These are phyloP conservation scores for Fomitopsis schrenkii DNA, from an alignment of 1,284 basidiomycete genomes.

Conservation along the genomic window DNA sequence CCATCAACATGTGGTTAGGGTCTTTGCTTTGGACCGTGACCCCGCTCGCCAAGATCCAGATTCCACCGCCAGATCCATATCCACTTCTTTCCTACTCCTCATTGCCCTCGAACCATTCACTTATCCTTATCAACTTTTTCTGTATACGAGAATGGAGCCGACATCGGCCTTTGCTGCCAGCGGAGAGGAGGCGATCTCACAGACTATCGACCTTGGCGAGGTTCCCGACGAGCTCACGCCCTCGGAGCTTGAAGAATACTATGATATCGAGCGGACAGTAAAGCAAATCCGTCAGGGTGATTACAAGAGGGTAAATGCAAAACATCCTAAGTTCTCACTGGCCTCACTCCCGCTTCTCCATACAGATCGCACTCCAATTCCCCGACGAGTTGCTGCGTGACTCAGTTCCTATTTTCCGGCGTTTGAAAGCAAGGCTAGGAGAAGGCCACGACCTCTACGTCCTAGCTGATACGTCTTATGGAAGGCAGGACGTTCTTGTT, in stretches of 20 bases:
- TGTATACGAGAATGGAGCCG: conserved; percentile 22
- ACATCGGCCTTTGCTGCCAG: conserved; percentile 48
- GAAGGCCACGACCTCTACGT: conserved; percentile 73
- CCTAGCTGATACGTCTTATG: conserved; percentile 95
- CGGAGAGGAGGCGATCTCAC: conserved; percentile 56
- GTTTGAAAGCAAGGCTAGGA: conserved; percentile 56
- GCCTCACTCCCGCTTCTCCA: neutral
- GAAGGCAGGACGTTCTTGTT: conserved; percentile 55
- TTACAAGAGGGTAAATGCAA: conserved; percentile 50
- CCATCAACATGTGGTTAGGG: neutral
- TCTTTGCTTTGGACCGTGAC: neutral
- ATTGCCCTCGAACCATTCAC: neutral
- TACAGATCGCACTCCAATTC: conserved; percentile 89
- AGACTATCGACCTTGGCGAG: conserved; percentile 43
- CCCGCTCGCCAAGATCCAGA: too few relatives aligned
- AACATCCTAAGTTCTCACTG: neutral
- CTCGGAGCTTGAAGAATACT: conserved; percentile 47
- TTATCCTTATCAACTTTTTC: neutral
- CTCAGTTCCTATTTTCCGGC: conserved; percentile 83
- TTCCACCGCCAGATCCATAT: too few relatives aligned
- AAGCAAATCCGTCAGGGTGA: conserved; percentile 45
- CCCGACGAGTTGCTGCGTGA: conserved; percentile 90
- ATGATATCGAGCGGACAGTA: conserved; percentile 58
- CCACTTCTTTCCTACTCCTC: neutral
- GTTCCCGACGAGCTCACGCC: conserved; percentile 32